Conservation (phyloP, 306 rosid genomes). For the Trichosanthes cucumerina region DNA sequence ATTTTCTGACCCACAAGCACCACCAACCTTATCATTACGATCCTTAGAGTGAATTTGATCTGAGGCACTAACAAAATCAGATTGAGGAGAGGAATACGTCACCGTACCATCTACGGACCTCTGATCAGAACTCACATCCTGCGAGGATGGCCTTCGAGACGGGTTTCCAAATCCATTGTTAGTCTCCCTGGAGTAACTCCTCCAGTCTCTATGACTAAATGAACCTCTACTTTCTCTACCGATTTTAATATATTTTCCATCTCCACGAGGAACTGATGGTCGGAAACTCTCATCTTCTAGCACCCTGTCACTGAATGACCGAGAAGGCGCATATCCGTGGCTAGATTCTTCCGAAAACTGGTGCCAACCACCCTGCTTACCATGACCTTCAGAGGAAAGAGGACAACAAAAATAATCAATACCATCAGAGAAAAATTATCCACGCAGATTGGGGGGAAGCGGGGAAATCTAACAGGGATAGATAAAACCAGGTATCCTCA, state of each 20-base stretch:
- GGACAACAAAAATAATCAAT: constrained; percentile 32
- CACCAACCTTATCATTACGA: constrained; percentile 54
- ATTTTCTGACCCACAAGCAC: constrained; percentile 39
- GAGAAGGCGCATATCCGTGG: constrained; percentile 59
- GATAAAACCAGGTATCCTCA: neutral
- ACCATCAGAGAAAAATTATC: constrained; percentile 23
- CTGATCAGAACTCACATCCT: constrained; percentile 23
- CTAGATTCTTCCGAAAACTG: constrained; percentile 68
- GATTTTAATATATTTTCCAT: constrained; percentile 58
- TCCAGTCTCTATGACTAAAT: constrained; percentile 45
- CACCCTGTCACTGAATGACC: constrained; percentile 56
- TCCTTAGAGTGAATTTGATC: constrained; percentile 57
- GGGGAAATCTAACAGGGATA: neutral
- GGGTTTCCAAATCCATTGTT: neutral
- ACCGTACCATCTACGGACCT: constrained; percentile 6
- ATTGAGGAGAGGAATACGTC: constrained; percentile 17
- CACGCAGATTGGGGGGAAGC: neutral
- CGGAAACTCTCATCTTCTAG: constrained; percentile 56
- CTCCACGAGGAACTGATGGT: constrained; percentile 49
- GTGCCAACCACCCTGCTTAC: constrained; percentile 95
- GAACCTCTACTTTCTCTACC: constrained; percentile 63
- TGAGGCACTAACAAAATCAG: constrained; percentile 46
- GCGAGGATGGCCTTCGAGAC: constrained; percentile 42
- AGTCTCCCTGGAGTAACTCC: constrained; percentile 9
- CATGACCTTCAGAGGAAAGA: constrained; percentile 68